Base-by-base conservation (phyloP, 2,329 filamentous ascomycete species). In the Tolypocladium inflatum region DNA sequence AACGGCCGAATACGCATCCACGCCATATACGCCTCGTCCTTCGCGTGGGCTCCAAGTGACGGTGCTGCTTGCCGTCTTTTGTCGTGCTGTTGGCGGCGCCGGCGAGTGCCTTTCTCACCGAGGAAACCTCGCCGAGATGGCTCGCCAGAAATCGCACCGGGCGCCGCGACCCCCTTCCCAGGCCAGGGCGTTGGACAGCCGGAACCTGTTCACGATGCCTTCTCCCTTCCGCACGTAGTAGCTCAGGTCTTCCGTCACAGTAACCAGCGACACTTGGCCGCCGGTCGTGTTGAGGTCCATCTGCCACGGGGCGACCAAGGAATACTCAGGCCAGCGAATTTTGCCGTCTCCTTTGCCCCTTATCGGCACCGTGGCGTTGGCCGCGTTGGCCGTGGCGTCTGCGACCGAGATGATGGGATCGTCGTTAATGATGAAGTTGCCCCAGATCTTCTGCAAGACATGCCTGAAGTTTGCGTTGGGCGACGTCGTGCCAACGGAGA, bases 281-380 rank as follows among this genome's bases (percentile, higher is more conserved):
- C 78, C 77, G 0, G 76, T 79, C 58, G 77, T 73, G 59, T 80
- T 80, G 45, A 80, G 57, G 60, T 79, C 74, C 55, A 80, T 67
- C 69, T 75, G 71, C 21, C 66, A 64, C 0, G 72, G 73, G 4
- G 65, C 60, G 21, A 65, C 60, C 3, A 69, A 61, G 3, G 62
- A 60, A 67, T 70, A 76, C 56, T 65, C 59, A 1, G 71, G 71
- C 74, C 76, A 78, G 3, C 57, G 39, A 3, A 63, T 61, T 17
- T 63, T 59, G 10, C 63, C 59, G 7, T 42, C 55, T 4, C 17
- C 15, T 2, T 63, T 61, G 4, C 69, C 66, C 26, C 69, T 69
- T n/a, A 62, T 63, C 4, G 70, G 64, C 23, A 67, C 64, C 10
- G 66, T 69, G 5, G 64, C 60, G 0, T 64, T 67, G 4, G 65